Evolutionary conservation across 805 yeast genomes (phyloP).

Genomic region (Cyberlindnera japonica): DNA sequence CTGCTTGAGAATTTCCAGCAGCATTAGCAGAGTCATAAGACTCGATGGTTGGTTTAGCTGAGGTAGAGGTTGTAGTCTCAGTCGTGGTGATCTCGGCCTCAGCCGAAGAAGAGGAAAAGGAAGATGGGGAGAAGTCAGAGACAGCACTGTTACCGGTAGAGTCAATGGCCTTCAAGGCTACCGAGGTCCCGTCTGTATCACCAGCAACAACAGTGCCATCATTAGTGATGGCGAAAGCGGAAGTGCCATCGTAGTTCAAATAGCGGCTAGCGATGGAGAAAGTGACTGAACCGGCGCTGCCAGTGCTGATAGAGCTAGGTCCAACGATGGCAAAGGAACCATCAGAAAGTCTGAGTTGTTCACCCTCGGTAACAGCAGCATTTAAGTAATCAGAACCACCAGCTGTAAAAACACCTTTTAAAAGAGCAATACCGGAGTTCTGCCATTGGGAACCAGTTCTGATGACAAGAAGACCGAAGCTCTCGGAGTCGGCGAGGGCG

Average conservation of each 20-base stretch:
- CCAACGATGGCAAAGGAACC: slow-evolving; percentile 28
- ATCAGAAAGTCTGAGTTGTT: slow-evolving; percentile 29
- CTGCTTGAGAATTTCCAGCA: too few relatives aligned
- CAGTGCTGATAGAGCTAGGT: slow-evolving; percentile 25
- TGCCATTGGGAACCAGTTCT: slow-evolving; percentile 34
- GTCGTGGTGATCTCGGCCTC: slow-evolving; percentile 8
- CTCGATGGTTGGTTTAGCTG: slow-evolving; percentile 8
- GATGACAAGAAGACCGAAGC: slow-evolving; percentile 33
- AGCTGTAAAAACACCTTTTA: slow-evolving; percentile 16
- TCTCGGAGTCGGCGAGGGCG: slow-evolving; percentile 34
- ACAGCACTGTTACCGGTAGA: slow-evolving; percentile 22
- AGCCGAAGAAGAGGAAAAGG: slow-evolving; percentile 12
- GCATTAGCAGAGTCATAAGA: slow-evolving; percentile 24
- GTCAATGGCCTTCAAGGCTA: slow-evolving; percentile 17
- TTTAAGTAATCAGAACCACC: neutral
- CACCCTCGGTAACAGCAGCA: slow-evolving; percentile 29
- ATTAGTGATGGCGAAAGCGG: slow-evolving; percentile 37
- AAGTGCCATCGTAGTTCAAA: slow-evolving; percentile 33
- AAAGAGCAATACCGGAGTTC: slow-evolving; percentile 22
- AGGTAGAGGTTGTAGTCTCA: slow-evolving; percentile 1
- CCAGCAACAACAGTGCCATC: slow-evolving; percentile 7
- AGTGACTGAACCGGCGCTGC: slow-evolving; percentile 32
- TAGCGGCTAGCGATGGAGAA: slow-evolving; percentile 36
- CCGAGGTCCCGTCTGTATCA: slow-evolving; percentile 9
- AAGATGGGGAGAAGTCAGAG: slow-evolving; percentile 24